These are phyloP conservation scores for Gaeumannomyces sp. DNA, from an alignment of 2,329 filamentous ascomycete genomes.

Conservation along the genomic window DNA sequence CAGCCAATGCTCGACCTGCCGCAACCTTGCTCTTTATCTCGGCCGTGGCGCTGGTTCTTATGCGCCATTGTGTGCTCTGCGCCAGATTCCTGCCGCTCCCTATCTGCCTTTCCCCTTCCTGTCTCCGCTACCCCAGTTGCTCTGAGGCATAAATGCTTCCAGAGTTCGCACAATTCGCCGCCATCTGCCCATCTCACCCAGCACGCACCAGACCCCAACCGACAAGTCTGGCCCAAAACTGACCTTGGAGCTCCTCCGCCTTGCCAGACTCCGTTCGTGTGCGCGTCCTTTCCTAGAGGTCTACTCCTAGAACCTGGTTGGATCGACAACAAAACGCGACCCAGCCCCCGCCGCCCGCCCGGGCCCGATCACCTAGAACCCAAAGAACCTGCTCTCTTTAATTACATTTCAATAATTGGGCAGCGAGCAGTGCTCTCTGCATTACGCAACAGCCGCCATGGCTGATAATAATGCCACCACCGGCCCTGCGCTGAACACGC, in stretches of 20 bases:
- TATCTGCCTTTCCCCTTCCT: neutral
- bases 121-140: neutral
- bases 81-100: neutral
- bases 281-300: constrained; percentile 5
- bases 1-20: neutral
- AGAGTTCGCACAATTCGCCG: neutral
- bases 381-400: constrained; percentile 8
- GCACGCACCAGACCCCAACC: neutral
- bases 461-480: constrained; percentile 47
- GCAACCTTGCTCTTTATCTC: neutral
- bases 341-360: too few relatives aligned
- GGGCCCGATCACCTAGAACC: neutral
- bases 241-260: neutral
- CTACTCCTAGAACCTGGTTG: neutral
- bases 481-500: constrained; percentile 55
- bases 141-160: neutral
- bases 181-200: neutral
- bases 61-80: neutral
- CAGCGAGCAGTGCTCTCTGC: constrained; percentile 23
- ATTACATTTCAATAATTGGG: constrained; percentile 9
- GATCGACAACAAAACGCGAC: neutral
- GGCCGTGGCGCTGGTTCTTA: neutral
- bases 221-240: neutral
- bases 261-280: constrained; percentile 6
- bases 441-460: constrained; percentile 34